Conservation (phyloP, 1,139 yeast species). For the Insectozyma bohioensis region DNA sequence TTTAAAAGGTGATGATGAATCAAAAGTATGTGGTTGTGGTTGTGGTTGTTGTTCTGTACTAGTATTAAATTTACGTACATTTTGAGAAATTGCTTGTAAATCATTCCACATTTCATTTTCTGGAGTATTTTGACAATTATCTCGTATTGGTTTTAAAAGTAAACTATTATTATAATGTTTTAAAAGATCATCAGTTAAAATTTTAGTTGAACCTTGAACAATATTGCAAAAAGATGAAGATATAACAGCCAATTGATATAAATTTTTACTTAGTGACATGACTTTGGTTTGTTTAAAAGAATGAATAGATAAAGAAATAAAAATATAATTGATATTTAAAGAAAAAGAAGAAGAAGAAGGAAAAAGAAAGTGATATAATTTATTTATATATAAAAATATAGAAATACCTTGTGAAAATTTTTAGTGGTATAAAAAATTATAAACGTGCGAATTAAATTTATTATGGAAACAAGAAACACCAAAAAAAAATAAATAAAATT, state of each 20-base stretch:
- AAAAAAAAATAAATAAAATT: too few relatives aligned
- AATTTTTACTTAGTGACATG: constrained; percentile 14
- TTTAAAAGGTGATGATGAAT: constrained; percentile 7
- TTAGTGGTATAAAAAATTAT: too few relatives aligned
- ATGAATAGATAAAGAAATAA: background rate
- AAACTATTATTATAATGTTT: constrained; percentile 19
- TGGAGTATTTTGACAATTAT: constrained; percentile 19
- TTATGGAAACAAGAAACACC: too few relatives aligned
- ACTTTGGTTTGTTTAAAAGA: background rate
- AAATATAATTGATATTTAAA: background rate
- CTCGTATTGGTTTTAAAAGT: constrained; percentile 20
- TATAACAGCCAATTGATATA: constrained; percentile 30
- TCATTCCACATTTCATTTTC: constrained; percentile 26
- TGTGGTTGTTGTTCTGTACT: constrained; percentile 2
- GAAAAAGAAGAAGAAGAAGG: background rate
- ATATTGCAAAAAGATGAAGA: constrained; percentile 28
- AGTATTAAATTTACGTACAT: constrained; percentile 16
- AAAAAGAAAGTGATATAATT: too few relatives aligned
- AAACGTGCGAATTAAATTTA: too few relatives aligned
- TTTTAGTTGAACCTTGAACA: constrained; percentile 21
- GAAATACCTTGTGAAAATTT: too few relatives aligned
- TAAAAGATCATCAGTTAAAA: constrained; percentile 22
- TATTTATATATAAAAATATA: too few relatives aligned
- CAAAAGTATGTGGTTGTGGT: background rate
- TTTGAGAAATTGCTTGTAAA: constrained; percentile 23